Evolutionary conservation across 176 grass and related monocot genomes (phyloP), one percentile per base, ranked within the genome.

Genomic region (Lolium rigidum): DNA sequence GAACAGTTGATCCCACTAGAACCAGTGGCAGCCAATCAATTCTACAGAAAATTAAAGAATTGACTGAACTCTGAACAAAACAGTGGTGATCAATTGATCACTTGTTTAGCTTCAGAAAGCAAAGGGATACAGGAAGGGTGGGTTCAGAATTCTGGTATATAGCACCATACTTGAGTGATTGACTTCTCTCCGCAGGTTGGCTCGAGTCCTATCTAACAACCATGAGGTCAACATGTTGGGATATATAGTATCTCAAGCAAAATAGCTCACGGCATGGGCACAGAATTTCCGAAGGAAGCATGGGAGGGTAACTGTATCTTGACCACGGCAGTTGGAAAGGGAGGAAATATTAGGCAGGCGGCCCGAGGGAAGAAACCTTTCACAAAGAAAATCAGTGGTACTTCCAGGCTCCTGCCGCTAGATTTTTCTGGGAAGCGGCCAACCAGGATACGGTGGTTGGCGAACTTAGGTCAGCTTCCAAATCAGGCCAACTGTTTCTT

Each of bases 311-410:
- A 88, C 77, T 91, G 86, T 73, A 91, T 85, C 17, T 82, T 78
- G 82, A 81, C 77, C 47, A 20, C 18, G 20, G 71, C 52, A 49
- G 64, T 91, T 88, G 82, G 76, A 88, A 85, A 91, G 17, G 48
- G 70, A 0, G 62, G 54, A 77, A 77, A 54, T 64, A 91, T 85
- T 91, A 88, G 86, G 90, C 82, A 88, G 86, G 90, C 82, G 47
- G 81, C 10, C 28, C 9, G 79, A 16, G 84, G 1, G 9, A 87
- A n/a, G 9, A 87, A 86, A 78, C 21, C 9, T 81, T 63, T 84
- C 12, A 35, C n/a, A 54, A 59, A 80, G 13, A 38, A 56, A 81
- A 71, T n/a, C 25, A 17, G n/a, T n/a, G n/a, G 10, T 50, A 11
- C 41, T 81, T 70, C 43, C 51, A 87, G 66, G 14, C 43, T 47